Evolutionary conservation across 805 yeast genomes (phyloP).

Genomic region (Ogataea salicorniae): DNA sequence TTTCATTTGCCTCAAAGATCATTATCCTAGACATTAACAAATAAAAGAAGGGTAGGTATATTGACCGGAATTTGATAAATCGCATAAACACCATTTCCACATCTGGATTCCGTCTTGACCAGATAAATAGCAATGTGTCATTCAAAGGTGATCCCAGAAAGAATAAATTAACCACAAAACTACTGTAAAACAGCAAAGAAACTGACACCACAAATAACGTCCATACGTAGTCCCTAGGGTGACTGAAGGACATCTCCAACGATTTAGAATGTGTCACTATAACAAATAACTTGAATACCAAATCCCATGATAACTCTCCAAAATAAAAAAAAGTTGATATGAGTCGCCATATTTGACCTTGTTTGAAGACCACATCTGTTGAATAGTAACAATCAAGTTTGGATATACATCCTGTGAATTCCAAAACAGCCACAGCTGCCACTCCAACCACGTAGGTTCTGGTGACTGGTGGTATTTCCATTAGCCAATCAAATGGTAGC

Average conservation of each 20-base stretch:
- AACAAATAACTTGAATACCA: constrained; percentile 31
- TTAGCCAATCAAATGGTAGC: constrained; percentile 36
- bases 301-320: constrained; percentile 36
- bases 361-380: constrained; percentile 34
- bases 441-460: constrained; percentile 32
- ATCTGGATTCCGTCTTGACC: constrained; percentile 43
- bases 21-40: constrained; percentile 12
- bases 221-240: constrained; percentile 36
- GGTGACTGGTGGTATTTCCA: constrained; percentile 44
- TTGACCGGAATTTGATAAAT: constrained; percentile 35
- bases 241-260: constrained; percentile 32
- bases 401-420: constrained; percentile 30
- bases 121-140: constrained; percentile 37
- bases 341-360: constrained; percentile 34
- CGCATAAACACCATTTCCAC: constrained; percentile 37
- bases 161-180: constrained; percentile 23
- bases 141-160: constrained; percentile 36
- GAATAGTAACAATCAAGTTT: constrained; percentile 30
- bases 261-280: constrained; percentile 34
- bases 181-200: constrained; percentile 30
- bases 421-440: constrained; percentile 29
- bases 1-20: constrained; percentile 1
- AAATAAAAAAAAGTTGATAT: constrained; percentile 34
- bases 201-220: constrained; percentile 28
- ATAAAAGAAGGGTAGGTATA: constrained; percentile 39